Percentiles rank a stretch among this genome's conserved stretches.
phyloP scores from a whole-genome alignment of 176 grass and related monocot species.

The Eragrostis curvula region DNA sequence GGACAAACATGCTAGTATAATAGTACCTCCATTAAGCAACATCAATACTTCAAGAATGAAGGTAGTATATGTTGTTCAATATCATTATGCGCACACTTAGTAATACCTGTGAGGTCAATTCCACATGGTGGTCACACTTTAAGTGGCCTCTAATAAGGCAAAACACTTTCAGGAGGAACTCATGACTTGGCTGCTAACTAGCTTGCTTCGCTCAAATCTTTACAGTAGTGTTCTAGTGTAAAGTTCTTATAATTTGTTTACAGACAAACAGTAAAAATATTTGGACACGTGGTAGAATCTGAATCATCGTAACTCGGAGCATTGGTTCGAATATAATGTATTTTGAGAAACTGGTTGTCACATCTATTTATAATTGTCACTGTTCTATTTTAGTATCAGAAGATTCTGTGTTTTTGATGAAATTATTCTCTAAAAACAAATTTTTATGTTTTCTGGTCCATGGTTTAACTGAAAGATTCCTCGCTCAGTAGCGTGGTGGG shows the following conservation, averaged over 20 bases:
- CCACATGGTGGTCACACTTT: constrained; percentile 7
- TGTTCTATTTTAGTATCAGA: constrained; percentile 29
- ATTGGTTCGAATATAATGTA: background rate
- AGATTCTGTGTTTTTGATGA: background rate
- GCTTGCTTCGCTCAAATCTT: background rate
- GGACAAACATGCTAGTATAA: constrained; percentile 29
- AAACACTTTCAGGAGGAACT: constrained; percentile 24
- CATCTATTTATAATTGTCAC: background rate
- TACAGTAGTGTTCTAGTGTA: background rate
- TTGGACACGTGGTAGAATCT: constrained; percentile 4
- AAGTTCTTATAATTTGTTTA: constrained; percentile 17
- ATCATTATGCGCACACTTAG: background rate
- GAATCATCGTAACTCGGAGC: background rate
- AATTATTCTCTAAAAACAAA: constrained; percentile 22
- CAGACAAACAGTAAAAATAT: background rate
- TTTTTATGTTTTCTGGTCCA: constrained; percentile 4
- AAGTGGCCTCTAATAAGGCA: background rate
- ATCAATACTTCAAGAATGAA: background rate
- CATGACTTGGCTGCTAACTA: background rate
- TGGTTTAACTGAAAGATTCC: constrained; percentile 14
- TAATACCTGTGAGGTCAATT: background rate
- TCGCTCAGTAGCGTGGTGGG: constrained; percentile 10
- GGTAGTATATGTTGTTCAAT: constrained; percentile 17
- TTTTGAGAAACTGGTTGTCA: background rate
- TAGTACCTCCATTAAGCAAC: background rate